Evolutionary conservation across 306 rosid species (phyloP), one percentile per base, ranked within the genome.

Genomic region (Corylus americana): DNA sequence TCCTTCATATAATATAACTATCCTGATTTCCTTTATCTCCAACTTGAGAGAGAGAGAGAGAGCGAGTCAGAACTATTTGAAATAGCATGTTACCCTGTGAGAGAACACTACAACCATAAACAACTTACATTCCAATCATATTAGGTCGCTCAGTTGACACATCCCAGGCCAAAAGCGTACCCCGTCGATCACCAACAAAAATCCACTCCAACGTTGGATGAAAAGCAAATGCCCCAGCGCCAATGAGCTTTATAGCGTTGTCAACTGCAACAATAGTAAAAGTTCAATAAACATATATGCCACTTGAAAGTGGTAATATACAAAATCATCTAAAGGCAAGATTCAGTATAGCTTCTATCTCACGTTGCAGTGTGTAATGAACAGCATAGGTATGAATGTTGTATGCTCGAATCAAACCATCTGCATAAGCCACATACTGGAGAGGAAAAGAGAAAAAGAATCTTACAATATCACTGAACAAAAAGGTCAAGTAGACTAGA

Each of bases 171-270:
- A 96, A 77, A 73, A 96, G 93, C 2, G 99, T 90, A 86, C 99
- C 98, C 54, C 97, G 92, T 73, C 98, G 91, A 84, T 96, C 99
- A 71, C 99, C 99, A 81, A 96, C 91, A 93, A 96, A 96, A 75
- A 96, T 88, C 99, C 99, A 96, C 82, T 96, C 99, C 73, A 93
- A 86, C 55, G 97, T 93, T 80, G 99, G 98, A 87, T 96, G 99
- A 89, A 96, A 96, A 76, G 98, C 97, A 83, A 96, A 91, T 45
- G 98, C 97, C 82, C 98, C 90, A 73, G 98, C 96, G 61, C 99
- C 99, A 73, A 86, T 89, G 74, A 96, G 99, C 92, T 90, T 96
- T 82, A 93, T 93, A 73, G 98, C 88, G 80, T 86, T 88, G 78
- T 96, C 98, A 86, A 93, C 99, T 96, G 87, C 55, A 80, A 80